phyloP scores from a whole-genome alignment of 2,329 filamentous ascomycete species.

The Calonectria hawksworthii region DNA sequence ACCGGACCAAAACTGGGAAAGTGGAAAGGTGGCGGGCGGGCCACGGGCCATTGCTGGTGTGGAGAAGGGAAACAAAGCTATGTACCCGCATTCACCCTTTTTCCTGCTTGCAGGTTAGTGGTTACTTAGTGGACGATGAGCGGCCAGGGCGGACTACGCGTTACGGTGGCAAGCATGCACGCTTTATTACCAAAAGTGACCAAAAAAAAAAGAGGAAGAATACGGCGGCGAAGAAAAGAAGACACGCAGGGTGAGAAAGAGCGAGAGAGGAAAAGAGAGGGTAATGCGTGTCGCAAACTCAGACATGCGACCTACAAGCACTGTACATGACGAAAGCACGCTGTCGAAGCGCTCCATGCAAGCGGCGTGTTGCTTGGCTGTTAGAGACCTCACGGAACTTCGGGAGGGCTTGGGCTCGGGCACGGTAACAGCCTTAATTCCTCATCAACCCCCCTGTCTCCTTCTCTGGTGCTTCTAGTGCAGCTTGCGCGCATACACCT shows the following conservation, averaged over 20 bases:
- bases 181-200: neutral
- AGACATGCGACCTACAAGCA: neutral
- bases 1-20: conserved; percentile 7
- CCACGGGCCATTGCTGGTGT: conserved; percentile 18
- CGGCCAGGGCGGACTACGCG: neutral
- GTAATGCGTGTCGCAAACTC: neutral
- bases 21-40: conserved; percentile 2
- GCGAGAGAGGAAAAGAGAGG: no score
- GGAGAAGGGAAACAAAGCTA: conserved; percentile 17
- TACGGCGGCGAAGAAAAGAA: neutral
- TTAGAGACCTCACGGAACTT: conserved; percentile 6
- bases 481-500: neutral
- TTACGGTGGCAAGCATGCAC: neutral
- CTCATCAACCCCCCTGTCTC: conserved; percentile 27
- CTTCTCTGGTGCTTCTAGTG: conserved; percentile 14
- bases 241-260: neutral
- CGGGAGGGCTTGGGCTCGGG: conserved; percentile 8
- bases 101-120: conserved; percentile 3
- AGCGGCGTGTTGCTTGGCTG: neutral
- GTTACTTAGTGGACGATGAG: neutral
- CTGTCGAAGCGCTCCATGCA: conserved; percentile 11
- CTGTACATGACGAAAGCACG: conserved; percentile 7
- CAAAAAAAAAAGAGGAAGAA: neutral
- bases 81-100: conserved; percentile 19
- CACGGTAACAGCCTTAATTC: conserved; percentile 39